phyloP scores from a whole-genome alignment of 2,329 filamentous ascomycete genomes.

The Rhynchosporium graminicola region DNA sequence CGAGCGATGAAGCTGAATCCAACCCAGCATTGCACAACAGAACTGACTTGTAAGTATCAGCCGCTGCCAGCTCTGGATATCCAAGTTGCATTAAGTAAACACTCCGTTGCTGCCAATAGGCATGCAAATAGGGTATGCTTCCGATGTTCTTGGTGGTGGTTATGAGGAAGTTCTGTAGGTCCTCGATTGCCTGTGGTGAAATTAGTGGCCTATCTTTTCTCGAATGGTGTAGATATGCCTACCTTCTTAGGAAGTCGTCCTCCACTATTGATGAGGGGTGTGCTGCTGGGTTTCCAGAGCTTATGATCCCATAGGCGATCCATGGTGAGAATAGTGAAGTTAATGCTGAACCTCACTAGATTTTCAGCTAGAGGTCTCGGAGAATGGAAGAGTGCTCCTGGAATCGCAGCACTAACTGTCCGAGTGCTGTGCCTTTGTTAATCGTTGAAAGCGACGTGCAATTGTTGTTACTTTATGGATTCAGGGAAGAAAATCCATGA shows the following conservation, averaged over 20 bases:
- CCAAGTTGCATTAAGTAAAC: slow-evolving; percentile 11
- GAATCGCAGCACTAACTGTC: too few species aligned
- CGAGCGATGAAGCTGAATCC: slow-evolving; percentile 1
- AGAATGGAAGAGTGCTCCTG: too few species aligned
- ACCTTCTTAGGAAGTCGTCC: not conserved
- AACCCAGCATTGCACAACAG: slow-evolving; percentile 11
- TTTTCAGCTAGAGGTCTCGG: too few species aligned
- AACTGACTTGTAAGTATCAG: slow-evolving; percentile 24
- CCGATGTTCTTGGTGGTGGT: not conserved
- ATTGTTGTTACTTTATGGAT: too few species aligned
- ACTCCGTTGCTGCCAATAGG: slow-evolving; percentile 15
- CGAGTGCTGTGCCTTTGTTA: too few species aligned
- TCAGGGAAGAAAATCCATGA: too few species aligned
- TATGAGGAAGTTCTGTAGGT: slow-evolving; percentile 3
- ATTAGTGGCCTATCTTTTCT: not conserved
- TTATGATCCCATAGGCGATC: not conserved
- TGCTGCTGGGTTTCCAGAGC: slow-evolving; percentile 4
- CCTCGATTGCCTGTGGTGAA: not conserved
- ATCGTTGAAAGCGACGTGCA: too few species aligned
- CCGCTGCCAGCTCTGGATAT: slow-evolving; percentile 22
- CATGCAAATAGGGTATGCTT: slow-evolving; percentile 9
- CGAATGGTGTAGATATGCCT: not conserved
- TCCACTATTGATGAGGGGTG: not conserved
- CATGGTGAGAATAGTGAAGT: not conserved
- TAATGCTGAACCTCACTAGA: too few species aligned